Evolutionary conservation across 768 basidiomycete genomes (phyloP).

Genomic region (Xerocomellus dryophilus): DNA sequence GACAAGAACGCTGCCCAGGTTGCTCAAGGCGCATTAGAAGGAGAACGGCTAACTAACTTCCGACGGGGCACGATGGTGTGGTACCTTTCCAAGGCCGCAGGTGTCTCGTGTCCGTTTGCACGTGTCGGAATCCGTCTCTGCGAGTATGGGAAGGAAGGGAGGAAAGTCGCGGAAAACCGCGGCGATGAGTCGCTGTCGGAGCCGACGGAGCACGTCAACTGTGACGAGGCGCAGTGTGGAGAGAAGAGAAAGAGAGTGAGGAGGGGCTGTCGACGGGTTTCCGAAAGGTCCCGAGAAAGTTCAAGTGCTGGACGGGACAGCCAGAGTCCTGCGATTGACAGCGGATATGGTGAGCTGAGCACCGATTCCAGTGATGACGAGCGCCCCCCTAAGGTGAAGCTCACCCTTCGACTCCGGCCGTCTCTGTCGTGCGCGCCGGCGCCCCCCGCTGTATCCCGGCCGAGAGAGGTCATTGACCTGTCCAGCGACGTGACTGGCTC

Average conservation of each 20-base stretch:
- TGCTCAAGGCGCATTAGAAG: slow-evolving; percentile 12
- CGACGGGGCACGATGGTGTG: slow-evolving; percentile 77
- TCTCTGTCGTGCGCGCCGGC: slow-evolving; percentile 27
- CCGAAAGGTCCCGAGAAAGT: slow-evolving; percentile 13
- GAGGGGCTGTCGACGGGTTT: slow-evolving; percentile 30
- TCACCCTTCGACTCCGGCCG: slow-evolving; percentile 60
- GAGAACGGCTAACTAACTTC: slow-evolving; percentile 61
- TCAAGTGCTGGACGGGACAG: slow-evolving; percentile 11
- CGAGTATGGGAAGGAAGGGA: slow-evolving; percentile 59
- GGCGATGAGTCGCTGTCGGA: slow-evolving; percentile 31
- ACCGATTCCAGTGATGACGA: slow-evolving; percentile 33
- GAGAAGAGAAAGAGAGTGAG: slow-evolving; percentile 44
- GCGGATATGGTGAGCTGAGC: slow-evolving; percentile 24
- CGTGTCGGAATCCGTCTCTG: slow-evolving; percentile 69
- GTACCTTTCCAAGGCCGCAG: slow-evolving; percentile 75
- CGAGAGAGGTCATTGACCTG: slow-evolving; percentile 39
- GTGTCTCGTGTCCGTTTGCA: slow-evolving; percentile 72
- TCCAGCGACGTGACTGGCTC: slow-evolving; percentile 35
- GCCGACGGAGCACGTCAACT: slow-evolving; percentile 43
- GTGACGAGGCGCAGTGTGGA: slow-evolving; percentile 39
- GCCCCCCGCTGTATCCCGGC: slow-evolving; percentile 8
- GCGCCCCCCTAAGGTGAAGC: slow-evolving; percentile 60
- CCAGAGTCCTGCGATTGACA: slow-evolving; percentile 26
- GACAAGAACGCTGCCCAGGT: slow-evolving; percentile 28
- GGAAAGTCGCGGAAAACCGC: slow-evolving; percentile 25